Percentiles rank a stretch among this genome's conserved stretches.
These are phyloP conservation scores for Colletotrichum truncatum DNA, from an alignment of 2,329 filamentous ascomycete genomes.

Conservation along the genomic window DNA sequence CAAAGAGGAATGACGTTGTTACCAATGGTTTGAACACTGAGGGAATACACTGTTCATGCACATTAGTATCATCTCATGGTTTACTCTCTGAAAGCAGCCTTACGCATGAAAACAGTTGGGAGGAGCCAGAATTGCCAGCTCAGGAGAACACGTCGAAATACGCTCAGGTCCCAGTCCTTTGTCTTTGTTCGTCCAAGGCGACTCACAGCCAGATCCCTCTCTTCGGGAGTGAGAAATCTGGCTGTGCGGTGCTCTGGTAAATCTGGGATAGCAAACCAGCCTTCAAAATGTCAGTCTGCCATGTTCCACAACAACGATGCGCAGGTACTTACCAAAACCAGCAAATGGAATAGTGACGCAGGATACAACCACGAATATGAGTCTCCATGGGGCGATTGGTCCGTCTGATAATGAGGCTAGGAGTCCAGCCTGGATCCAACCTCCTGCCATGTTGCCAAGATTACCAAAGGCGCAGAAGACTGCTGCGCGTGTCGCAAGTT, in stretches of 20 bases:
- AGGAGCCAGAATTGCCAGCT: slow-evolving; percentile 57
- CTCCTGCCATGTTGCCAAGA: slow-evolving; percentile 52
- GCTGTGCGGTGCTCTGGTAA: slow-evolving; percentile 50
- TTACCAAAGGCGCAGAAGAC: slow-evolving; percentile 53
- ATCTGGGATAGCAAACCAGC: slow-evolving; percentile 54
- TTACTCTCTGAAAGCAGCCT: neutral
- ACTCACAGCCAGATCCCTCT: slow-evolving; percentile 46
- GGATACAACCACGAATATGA: slow-evolving; percentile 54
- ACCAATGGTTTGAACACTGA: slow-evolving; percentile 50
- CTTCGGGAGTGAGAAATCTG: slow-evolving; percentile 46
- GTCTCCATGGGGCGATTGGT: slow-evolving; percentile 49
- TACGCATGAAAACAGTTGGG: slow-evolving; percentile 54
- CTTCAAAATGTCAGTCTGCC: slow-evolving; percentile 32
- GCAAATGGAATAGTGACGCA: slow-evolving; percentile 51
- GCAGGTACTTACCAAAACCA: slow-evolving; percentile 42
- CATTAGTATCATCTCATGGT: neutral
- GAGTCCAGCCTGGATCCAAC: slow-evolving; percentile 54
- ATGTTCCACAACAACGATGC: no score
- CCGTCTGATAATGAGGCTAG: slow-evolving; percentile 44
- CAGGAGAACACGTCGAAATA: slow-evolving; percentile 32
- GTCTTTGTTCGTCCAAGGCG: slow-evolving; percentile 42
- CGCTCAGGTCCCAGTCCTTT: slow-evolving; percentile 21
- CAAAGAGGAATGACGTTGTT: slow-evolving; percentile 56
- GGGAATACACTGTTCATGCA: slow-evolving; percentile 45
- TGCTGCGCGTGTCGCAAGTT: slow-evolving; percentile 50